A percentile compares a stretch with the other conserved stretches of the same genome.
Conservation (phyloP, 2,329 filamentous ascomycete species). For the Myriosclerotinia scirpicola region DNA sequence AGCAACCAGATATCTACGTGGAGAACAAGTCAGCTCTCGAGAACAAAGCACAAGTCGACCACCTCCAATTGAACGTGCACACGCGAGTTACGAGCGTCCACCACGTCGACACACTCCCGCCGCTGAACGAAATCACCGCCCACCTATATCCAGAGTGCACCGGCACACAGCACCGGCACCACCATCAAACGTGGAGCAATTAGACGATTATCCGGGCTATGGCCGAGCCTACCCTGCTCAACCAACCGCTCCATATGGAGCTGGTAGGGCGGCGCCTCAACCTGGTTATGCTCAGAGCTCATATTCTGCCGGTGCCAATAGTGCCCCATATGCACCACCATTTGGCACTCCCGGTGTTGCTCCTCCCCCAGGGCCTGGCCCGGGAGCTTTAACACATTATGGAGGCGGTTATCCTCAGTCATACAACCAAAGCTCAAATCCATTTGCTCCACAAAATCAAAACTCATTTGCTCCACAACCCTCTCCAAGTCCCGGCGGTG, state of each 20-base stretch:
- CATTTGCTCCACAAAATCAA: slow-evolving; percentile 15
- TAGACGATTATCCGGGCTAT: slow-evolving; percentile 59
- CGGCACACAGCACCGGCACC: slow-evolving; percentile 50
- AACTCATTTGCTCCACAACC: slow-evolving; percentile 40
- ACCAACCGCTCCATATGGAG: slow-evolving; percentile 36
- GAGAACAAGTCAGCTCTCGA: slow-evolving; percentile 26
- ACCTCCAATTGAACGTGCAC: slow-evolving; percentile 41
- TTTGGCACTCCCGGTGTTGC: slow-evolving; percentile 29
- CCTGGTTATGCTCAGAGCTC: slow-evolving; percentile 38
- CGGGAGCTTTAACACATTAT: slow-evolving; percentile 39
- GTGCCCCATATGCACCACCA: slow-evolving; percentile 36
- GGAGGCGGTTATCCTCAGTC: slow-evolving; percentile 35
- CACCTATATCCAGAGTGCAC: slow-evolving; percentile 44
- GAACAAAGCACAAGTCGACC: slow-evolving; percentile 40
- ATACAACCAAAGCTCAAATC: slow-evolving; percentile 23
- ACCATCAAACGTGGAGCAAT: slow-evolving; percentile 63
- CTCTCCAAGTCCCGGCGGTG: slow-evolving; percentile 35
- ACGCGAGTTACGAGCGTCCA: slow-evolving; percentile 34
- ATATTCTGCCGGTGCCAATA: slow-evolving; percentile 30
- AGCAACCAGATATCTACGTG: slow-evolving; percentile 32
- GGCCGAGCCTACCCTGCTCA: slow-evolving; percentile 44
- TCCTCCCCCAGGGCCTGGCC: slow-evolving; percentile 25
- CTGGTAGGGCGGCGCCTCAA: slow-evolving; percentile 30
- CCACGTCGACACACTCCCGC: slow-evolving; percentile 41
- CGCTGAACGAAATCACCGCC: slow-evolving; percentile 40